Base-by-base conservation (phyloP, 2,329 filamentous ascomycete species). In the Ploettnerulaceae sp. region DNA sequence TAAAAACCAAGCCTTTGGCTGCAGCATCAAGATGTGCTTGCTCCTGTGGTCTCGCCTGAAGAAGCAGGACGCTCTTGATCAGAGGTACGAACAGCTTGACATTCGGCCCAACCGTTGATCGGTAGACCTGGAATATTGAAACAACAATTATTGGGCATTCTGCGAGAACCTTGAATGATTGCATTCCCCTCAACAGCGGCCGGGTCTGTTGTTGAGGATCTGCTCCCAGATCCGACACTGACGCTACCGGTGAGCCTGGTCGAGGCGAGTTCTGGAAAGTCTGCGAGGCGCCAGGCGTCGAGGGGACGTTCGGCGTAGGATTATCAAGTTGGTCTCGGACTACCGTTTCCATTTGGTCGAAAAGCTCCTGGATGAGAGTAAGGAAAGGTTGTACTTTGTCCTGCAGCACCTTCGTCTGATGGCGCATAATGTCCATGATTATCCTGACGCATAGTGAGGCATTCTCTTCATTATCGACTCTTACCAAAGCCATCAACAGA, bases 91-190 rank as follows among this genome's bases (percentile, higher is more conserved):
- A 97, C 7, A 84, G 77, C 68, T 87, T 89, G 40, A 98, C 90
- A 60, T 96, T 96, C 46, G 83, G 77, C 28, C 81, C 74, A 2
- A 95, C 91, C 4, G 84, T 84, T 36, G 69, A 73, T 38, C 90
- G 81, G 61, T 98, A 93, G 4, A 91, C 86, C 68, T 98, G 93
- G 65, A 98, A 97, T 55, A 98, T 88, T 3, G 91, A 97, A 1
- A 98, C 93, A 3, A 99, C 93, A 31, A 98, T 97, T 42, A 99
- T 99, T 0, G 93, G 93, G 59, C 93, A 98, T 66, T 99, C 93
- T 1, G 91, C 89, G 4, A 98, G 77, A 18, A 98, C 91, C 67
- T 97, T 98, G 77, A 99, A 98, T 1, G 93, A 98, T 64, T 95
- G 89, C 88, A 96, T 96, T 22, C 93, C 93, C 67, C 89, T 95